Evolutionary conservation across 2,329 filamentous ascomycete species (phyloP).

Genomic region (Talaromyces sp.): DNA sequence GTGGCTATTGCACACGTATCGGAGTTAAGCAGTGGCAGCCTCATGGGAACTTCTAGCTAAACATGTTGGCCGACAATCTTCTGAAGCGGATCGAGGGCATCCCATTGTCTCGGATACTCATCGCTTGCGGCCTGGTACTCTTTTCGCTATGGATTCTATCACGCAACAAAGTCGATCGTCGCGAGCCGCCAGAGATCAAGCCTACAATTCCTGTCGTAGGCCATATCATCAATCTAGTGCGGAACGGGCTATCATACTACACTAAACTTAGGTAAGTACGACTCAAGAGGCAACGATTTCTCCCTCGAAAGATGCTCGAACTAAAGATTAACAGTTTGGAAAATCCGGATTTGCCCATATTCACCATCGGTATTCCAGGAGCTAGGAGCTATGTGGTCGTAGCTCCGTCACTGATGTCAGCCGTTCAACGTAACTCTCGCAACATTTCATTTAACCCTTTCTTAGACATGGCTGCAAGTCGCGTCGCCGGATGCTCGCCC

Average conservation of each 20-base stretch:
- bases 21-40: neutral
- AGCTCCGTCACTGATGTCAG: constrained; percentile 21
- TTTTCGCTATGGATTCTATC: neutral
- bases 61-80: neutral
- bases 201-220: constrained; percentile 25
- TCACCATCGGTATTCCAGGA: constrained; percentile 23
- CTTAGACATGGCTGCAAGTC: constrained; percentile 16
- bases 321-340: neutral
- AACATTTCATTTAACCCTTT: constrained; percentile 24
- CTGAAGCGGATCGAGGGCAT: neutral
- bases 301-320: neutral
- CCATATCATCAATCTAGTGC: constrained; percentile 23
- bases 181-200: constrained; percentile 22
- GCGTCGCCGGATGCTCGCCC: constrained; percentile 20
- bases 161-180: constrained; percentile 19
- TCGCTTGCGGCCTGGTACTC: neutral
- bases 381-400: constrained; percentile 25
- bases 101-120: neutral
- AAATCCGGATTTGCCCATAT: constrained; percentile 17
- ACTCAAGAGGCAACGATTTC: neutral
- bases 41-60: neutral
- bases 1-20: neutral
- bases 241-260: constrained; percentile 24
- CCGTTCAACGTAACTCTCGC: constrained; percentile 22
- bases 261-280: constrained; percentile 18